Evolutionary conservation across 2,329 filamentous ascomycete genomes (phyloP), one percentile per base, ranked within the genome.

Genomic region (Penicillium sp.): DNA sequence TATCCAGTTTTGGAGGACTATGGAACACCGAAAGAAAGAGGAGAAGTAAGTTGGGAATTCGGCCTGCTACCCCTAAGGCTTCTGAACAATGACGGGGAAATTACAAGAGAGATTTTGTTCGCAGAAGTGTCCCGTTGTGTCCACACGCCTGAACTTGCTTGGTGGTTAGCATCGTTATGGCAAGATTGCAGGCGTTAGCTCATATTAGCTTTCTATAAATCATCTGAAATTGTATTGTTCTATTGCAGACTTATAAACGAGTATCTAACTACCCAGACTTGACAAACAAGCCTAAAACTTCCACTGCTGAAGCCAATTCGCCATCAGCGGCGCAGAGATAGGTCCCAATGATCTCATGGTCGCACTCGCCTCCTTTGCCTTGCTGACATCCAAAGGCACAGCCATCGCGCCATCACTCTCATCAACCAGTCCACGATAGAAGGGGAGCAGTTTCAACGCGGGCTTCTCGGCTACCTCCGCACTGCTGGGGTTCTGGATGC

Each of bases 361-460:
- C 40, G 60, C 59, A 53, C 77, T 79, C 9, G 68, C 64, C 39
- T 60, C 58, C 35, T 63, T 66, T 0, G 77, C 75, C 18, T 66
- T 66, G 31, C 57, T 60, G 62, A 74, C 75, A 20, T 76, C 74
- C 46, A 78, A 69, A n/a, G 67, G 57, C 4, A 74, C 64, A 2
- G 70, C 63, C 20, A 50, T 48, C 2, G 58, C 58, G 24, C 52
- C 64, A 28, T 48, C 13, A 1, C 52, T 49, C 1, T 53, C 64
- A 4, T 45, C 51, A 12, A 59, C 61, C 58, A 75, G 65, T 1
- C 59, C 65, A 33, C 64, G 66, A 57, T 79, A 81, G 31, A 77
- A 75, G 40, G 76, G 74, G 0, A 81, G 56, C 41, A 81, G 61
- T 67, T 81, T 81, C 24, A 80, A 57, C 2, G 72, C 78, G 0